Percentiles rank a stretch among this genome's conserved stretches.
phyloP scores from a whole-genome alignment of 108 stramenopile genomes.

The Mediolabrus comicus region DNA sequence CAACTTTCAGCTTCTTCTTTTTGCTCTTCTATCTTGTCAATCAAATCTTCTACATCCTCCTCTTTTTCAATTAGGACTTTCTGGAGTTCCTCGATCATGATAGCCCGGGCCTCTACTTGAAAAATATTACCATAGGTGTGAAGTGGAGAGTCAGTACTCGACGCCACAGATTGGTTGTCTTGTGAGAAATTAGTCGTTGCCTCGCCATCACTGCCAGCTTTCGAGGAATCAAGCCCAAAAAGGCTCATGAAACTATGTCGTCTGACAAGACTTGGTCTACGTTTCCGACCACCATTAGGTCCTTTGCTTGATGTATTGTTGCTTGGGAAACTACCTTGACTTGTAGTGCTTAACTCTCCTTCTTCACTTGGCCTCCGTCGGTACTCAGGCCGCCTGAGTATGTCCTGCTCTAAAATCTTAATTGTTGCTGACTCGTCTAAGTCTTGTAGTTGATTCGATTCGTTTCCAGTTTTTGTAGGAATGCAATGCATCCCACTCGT shows the following conservation, averaged over 20 bases:
- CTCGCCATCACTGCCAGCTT: background rate
- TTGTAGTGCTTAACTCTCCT: no score
- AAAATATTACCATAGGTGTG: background rate
- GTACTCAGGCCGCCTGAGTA: no score
- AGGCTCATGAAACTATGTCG: constrained; percentile 6
- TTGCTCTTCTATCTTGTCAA: constrained; percentile 6
- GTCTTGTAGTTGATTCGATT: no score
- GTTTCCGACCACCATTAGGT: background rate
- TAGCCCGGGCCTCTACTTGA: background rate
- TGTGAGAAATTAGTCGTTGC: background rate
- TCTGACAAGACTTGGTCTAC: background rate
- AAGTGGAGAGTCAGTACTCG: background rate
- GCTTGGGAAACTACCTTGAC: background rate
- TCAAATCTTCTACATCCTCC: background rate
- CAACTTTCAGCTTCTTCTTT: constrained; percentile 5
- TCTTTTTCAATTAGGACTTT: background rate
- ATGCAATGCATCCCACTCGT: no score
- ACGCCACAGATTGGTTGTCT: background rate
- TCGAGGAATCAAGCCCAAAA: background rate
- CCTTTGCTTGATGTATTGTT: background rate
- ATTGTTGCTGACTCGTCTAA: no score
- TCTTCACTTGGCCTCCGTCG: no score
- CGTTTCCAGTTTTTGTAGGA: no score
- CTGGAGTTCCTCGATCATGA: background rate
- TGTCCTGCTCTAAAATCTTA: no score